Evolutionary conservation across 176 grass and related monocot species (phyloP).

Genomic region (Pontederia crassipes): DNA sequence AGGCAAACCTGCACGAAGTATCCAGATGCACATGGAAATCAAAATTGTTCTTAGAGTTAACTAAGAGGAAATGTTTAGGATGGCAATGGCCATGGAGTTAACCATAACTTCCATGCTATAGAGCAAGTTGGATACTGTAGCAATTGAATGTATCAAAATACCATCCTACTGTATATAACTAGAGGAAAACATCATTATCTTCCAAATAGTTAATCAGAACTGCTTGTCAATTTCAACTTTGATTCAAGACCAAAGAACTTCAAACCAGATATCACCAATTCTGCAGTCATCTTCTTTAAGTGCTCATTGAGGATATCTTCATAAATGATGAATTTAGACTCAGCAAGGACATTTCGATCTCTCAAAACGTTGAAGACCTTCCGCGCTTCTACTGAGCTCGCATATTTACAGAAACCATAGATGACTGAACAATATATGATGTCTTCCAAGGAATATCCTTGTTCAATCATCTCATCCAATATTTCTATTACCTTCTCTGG

Average conservation of each 20-base stretch:
- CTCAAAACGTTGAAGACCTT: slow-evolving; percentile 58
- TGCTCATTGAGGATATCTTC: slow-evolving; percentile 84
- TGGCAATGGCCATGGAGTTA: no score
- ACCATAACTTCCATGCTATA: no score
- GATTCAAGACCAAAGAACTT: slow-evolving; percentile 80
- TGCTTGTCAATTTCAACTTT: slow-evolving; percentile 50
- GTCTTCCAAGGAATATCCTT: slow-evolving; percentile 54
- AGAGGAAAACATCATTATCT: no score
- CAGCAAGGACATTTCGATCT: slow-evolving; percentile 50
- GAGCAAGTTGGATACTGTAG: no score
- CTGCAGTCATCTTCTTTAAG: slow-evolving; percentile 67
- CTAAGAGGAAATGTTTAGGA: no score
- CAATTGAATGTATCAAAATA: no score
- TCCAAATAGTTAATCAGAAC: slow-evolving; percentile 29
- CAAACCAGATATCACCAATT: slow-evolving; percentile 81
- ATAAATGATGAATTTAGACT: slow-evolving; percentile 66
- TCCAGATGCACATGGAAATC: no score
- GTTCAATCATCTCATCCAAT: slow-evolving; percentile 75
- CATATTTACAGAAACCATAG: slow-evolving; percentile 89
- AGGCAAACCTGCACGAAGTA: no score
- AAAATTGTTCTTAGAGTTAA: no score
- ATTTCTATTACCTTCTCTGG: slow-evolving; percentile 58
- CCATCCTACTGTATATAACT: no score
- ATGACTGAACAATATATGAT: slow-evolving; percentile 72
- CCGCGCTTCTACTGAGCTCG: slow-evolving; percentile 70